A percentile compares a stretch with the other conserved stretches of the same genome.
phyloP scores from a whole-genome alignment of 2,329 filamentous ascomycete species.

The Colletotrichum sp. region DNA sequence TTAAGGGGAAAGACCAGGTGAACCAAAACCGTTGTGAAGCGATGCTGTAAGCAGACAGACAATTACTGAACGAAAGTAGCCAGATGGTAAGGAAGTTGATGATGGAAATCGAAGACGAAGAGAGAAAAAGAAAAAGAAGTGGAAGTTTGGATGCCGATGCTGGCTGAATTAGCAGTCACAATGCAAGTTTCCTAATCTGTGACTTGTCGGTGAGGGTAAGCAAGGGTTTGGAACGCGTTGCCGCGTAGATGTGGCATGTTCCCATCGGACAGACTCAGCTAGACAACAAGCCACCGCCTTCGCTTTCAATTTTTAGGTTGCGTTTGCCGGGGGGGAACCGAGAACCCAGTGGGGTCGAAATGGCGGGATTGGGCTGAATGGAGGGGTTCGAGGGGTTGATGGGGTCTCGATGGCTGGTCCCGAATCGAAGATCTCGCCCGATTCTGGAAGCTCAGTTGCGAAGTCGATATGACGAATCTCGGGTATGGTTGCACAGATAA shows the following conservation, averaged over 20 bases:
- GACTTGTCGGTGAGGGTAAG: slow-evolving; percentile 14
- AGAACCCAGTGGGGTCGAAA: neutral
- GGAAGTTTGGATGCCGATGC: neutral
- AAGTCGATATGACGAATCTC: neutral
- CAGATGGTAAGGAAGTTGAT: neutral
- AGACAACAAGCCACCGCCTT: slow-evolving; percentile 13
- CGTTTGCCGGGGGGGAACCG: neutral
- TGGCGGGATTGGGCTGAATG: neutral
- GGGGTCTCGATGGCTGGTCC: neutral
- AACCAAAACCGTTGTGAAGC: neutral
- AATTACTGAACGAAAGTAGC: neutral
- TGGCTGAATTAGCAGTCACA: neutral
- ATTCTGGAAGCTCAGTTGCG: neutral
- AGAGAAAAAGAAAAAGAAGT: neutral
- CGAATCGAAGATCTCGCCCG: neutral
- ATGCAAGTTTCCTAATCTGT: neutral
- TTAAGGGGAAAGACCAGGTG: neutral
- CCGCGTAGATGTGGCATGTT: slow-evolving; percentile 13
- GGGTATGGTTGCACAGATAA: neutral
- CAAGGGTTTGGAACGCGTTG: slow-evolving; percentile 13
- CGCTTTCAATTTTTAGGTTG: slow-evolving; percentile 7
- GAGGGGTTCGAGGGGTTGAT: slow-evolving; percentile 1
- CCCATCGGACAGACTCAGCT: slow-evolving; percentile 14
- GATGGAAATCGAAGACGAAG: neutral
- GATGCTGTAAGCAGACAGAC: neutral